Conservation (phyloP, 2,329 filamentous ascomycete genomes). For the Xylaria sp. region DNA sequence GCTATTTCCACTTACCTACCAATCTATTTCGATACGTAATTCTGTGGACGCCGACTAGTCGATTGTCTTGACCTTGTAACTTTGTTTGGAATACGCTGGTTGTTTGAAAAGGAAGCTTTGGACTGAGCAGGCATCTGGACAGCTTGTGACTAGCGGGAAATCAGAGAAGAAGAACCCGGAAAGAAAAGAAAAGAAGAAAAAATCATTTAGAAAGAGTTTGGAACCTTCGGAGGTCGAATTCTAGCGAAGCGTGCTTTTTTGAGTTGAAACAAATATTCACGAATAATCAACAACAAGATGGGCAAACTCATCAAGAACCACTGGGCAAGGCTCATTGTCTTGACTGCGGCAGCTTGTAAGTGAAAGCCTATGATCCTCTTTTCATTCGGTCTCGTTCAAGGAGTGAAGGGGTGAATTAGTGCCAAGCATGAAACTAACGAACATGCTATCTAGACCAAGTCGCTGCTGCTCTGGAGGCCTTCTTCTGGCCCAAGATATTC, state of each 20-base stretch:
- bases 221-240: conserved; percentile 39
- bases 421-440: conserved; percentile 42
- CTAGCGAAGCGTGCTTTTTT: conserved; percentile 30
- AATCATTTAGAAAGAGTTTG: conserved; percentile 38
- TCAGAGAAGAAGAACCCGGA: conserved; percentile 23
- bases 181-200: conserved; percentile 4
- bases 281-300: conserved; percentile 65
- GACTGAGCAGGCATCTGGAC: conserved; percentile 38
- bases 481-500: conserved; percentile 99
- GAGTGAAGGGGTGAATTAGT: neutral
- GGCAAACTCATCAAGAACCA: conserved; percentile 99
- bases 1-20: conserved; percentile 41
- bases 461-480: conserved; percentile 81
- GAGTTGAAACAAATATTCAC: conserved; percentile 26
- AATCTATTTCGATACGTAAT: conserved; percentile 32
- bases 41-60: conserved; percentile 31
- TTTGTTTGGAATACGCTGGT: conserved; percentile 33
- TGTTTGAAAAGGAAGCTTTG: conserved; percentile 24
- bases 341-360: conserved; percentile 76
- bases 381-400: neutral
- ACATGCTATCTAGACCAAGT: conserved; percentile 77
- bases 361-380: conserved; percentile 29
- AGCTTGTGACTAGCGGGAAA: conserved; percentile 32
- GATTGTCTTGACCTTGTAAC: conserved; percentile 37
- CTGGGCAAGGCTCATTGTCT: conserved; percentile 92